phyloP scores from a whole-genome alignment of 2,329 filamentous ascomycete species.

The Fusarium luffae region DNA sequence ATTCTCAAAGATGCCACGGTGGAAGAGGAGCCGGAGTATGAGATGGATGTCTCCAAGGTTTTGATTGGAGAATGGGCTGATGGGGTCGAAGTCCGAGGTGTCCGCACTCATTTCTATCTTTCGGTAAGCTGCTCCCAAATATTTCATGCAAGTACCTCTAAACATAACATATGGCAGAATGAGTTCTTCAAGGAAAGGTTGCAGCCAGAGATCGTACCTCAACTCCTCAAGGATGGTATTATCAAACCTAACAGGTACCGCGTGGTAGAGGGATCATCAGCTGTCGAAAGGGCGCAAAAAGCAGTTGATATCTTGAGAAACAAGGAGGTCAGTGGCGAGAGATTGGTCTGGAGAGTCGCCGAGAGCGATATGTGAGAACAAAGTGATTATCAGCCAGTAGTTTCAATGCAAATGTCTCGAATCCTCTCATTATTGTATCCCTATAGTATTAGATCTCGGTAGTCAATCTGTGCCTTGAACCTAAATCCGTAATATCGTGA shows the following conservation, averaged over 20 bases:
- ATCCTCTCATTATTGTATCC: not conserved
- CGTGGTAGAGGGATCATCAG: constrained; percentile 54
- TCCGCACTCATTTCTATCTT: constrained; percentile 54
- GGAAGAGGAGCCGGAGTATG: constrained; percentile 61
- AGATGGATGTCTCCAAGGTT: constrained; percentile 61
- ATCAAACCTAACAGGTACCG: constrained; percentile 56
- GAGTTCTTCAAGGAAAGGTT: constrained; percentile 65
- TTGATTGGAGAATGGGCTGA: constrained; percentile 59
- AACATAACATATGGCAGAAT: constrained; percentile 55
- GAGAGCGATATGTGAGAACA: constrained; percentile 10
- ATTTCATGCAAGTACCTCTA: not conserved
- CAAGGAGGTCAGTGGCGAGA: constrained; percentile 55
- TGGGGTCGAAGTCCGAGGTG: constrained; percentile 63
- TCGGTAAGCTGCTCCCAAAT: constrained; percentile 26
- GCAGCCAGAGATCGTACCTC: constrained; percentile 65
- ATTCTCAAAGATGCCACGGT: constrained; percentile 64
- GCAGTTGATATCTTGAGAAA: constrained; percentile 52
- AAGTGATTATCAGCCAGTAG: not conserved
- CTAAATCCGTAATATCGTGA: not conserved
- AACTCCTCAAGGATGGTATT: constrained; percentile 54
- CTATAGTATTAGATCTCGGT: not conserved
- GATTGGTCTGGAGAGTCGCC: constrained; percentile 52
- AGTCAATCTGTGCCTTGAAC: not conserved
- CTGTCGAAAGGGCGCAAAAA: constrained; percentile 54
- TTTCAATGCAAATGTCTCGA: not conserved